A percentile compares a stretch with the other conserved stretches of the same genome.
Evolutionary conservation across 306 rosid genomes (phyloP).

Genomic region (Citrullus colocynthis): DNA sequence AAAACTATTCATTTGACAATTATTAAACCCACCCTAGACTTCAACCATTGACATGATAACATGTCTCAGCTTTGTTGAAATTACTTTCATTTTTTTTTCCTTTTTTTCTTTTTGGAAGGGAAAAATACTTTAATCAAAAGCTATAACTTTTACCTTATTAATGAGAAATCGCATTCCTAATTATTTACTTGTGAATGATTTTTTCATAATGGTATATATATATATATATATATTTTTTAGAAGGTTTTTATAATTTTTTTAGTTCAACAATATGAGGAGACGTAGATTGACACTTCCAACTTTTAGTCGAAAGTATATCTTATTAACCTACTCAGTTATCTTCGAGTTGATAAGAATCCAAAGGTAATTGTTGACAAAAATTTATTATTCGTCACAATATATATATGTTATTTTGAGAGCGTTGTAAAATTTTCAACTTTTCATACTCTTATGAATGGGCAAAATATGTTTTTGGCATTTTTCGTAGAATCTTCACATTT

Average conservation of each 20-base stretch:
- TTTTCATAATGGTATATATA: neutral
- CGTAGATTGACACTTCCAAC: too few species aligned
- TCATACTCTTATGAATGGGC: neutral
- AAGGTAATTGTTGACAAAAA: neutral
- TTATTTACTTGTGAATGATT: neutral
- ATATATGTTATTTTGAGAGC: neutral
- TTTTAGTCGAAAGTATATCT: neutral
- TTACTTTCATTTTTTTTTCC: neutral
- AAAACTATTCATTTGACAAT: neutral
- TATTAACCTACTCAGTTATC: too few species aligned
- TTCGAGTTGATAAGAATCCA: too few species aligned
- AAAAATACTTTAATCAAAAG: neutral
- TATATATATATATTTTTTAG: too few species aligned
- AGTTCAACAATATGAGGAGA: neutral
- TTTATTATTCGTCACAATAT: neutral
- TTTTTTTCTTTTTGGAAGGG: neutral
- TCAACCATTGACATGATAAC: neutral
- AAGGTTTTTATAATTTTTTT: neutral
- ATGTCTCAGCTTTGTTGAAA: neutral
- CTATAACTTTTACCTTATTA: neutral
- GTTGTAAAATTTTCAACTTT: neutral
- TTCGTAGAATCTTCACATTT: too few species aligned
- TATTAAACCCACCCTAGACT: neutral
- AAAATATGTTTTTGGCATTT: too few species aligned
- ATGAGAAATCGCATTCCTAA: neutral